Base-by-base conservation (phyloP, 73 alveolate genomes). In the Paramecium tetraurelia region DNA sequence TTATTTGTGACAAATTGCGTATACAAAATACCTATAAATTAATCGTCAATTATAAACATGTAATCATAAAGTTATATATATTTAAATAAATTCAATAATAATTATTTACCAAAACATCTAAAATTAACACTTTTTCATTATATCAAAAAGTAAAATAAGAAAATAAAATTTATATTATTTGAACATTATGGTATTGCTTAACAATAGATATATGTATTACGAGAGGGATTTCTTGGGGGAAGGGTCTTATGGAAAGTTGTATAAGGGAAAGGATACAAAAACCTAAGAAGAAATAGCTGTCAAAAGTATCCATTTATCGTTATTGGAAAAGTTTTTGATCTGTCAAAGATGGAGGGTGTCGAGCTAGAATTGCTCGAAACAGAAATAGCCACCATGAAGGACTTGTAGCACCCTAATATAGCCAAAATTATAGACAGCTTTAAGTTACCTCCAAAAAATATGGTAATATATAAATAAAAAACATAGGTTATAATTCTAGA, bases 231-330 rank as follows among this genome's bases (percentile, higher is more conserved):
- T 57, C 18, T 46, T 86, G 16, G 93, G 93, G 10, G 93, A 86
- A 59, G 93, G 93, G 10, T 58, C 93, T 33, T 86, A 50, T 72
- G 93, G 93, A 9, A 33, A 86, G 72, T 18, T 59, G n/a, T 57
- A 20, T 57, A 86, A 38, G 77, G 93, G 53, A 20, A 86, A 86
- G 4, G 86, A 86, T 86, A 86, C 69, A 35, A 59, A 59, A 29
- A 86, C 93, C 7, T 21, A 58, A 58, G 48, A 86, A 35, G 86
- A 35, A 4, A 36, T 86, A 18, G 93, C 93, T 10, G 29, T 86
- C 0, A 86, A 86, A 86, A 50, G 70, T 59, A 86, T 58, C 16
- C 8, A 36, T 75, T 1, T 75, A 75, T 29, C 38, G 35, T 29
- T 35, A 38, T 29, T 75, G 87, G n/a, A 68, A 36, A 29, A 75